Evolutionary conservation across 805 yeast genomes (phyloP), one percentile per base, ranked within the genome.

Genomic region (Millerozyma miso): DNA sequence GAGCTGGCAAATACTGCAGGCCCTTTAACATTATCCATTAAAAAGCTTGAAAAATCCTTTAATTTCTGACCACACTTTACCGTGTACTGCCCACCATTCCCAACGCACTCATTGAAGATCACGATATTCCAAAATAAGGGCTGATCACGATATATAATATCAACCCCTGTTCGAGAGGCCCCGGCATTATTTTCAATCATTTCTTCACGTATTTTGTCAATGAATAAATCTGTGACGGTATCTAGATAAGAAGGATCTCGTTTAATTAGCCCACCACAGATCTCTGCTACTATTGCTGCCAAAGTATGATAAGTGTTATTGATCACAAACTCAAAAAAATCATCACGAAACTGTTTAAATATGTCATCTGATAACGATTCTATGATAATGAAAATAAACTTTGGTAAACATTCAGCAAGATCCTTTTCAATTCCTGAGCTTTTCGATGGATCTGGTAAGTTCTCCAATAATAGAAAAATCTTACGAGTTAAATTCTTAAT

Each of bases 171-270:
- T 58, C 96, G 75, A 0, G 81, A 67, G 1, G 76, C 63, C 3
- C 97, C 98, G 0, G 97, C 97, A 2, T 80, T 85, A 49, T 90
- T 85, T 49, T 82, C 87, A 8, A 67, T 66, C 16, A 91, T 71
- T 55, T 91, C 96, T 29, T 74, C 79, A 31, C 71, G 67, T 19
- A 90, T 80, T 40, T 74, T 74, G 4, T 68, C 69, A 38, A 73
- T 63, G 15, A 85, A 60, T n/a, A 69, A 53, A 0, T 67, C 59
- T 31, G 76, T 71, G 19, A 79, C 58, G 35, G 59, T 61, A 1
- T 70, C 63, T 47, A 81, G 75, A 3, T 56, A 51, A 7, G 57
- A 52, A 0, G 88, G 82, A 37, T 82, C 80, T 35, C 88, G 76
- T 47, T 81, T 80, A 2, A 85, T 80, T 36, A 91, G 62, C 0